Percentiles rank a stretch among this genome's conserved stretches.
phyloP scores from a whole-genome alignment of 305 asterid genomes.

The Monarda citriodora region DNA sequence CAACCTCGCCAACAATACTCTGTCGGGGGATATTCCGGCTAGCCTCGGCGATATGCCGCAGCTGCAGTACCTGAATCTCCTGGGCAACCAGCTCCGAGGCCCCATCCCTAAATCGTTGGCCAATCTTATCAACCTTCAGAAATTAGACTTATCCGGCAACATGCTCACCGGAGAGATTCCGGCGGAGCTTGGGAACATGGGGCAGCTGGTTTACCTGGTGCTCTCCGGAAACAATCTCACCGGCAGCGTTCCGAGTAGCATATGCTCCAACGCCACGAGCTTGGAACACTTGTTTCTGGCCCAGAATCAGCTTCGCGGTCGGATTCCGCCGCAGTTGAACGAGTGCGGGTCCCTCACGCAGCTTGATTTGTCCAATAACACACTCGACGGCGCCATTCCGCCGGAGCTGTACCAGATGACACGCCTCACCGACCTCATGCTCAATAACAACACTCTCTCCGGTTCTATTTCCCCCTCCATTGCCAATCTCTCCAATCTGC shows the following conservation, averaged over 20 bases:
- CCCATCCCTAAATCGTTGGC: conserved; percentile 57
- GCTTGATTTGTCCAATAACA: conserved; percentile 88
- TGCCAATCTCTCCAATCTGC: conserved; percentile 67
- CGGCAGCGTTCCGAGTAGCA: conserved; percentile 47
- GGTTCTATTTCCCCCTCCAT: conserved; percentile 65
- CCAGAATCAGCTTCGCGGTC: conserved; percentile 57
- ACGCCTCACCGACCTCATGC: conserved; percentile 68
- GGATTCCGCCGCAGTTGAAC: conserved; percentile 52
- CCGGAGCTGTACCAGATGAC: conserved; percentile 57
- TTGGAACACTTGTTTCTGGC: conserved; percentile 65
- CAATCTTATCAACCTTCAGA: conserved; percentile 45
- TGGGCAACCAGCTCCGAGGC: conserved; percentile 76
- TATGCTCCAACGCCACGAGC: conserved; percentile 64
- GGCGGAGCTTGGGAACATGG: conserved; percentile 53
- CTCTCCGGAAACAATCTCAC: conserved; percentile 73
- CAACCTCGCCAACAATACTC: conserved; percentile 72
- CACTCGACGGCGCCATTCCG: conserved; percentile 73
- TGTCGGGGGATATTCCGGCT: conserved; percentile 64
- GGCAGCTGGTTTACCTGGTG: conserved; percentile 48
- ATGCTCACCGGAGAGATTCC: conserved; percentile 74
- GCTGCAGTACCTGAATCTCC: conserved; percentile 60
- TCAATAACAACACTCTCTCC: conserved; percentile 74
- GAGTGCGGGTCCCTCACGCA: conserved; percentile 57
- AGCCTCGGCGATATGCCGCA: conserved; percentile 45
- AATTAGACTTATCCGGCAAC: conserved; percentile 74